Conservation (phyloP, 2,329 filamentous ascomycete species). For the Diaporthe batatas region DNA sequence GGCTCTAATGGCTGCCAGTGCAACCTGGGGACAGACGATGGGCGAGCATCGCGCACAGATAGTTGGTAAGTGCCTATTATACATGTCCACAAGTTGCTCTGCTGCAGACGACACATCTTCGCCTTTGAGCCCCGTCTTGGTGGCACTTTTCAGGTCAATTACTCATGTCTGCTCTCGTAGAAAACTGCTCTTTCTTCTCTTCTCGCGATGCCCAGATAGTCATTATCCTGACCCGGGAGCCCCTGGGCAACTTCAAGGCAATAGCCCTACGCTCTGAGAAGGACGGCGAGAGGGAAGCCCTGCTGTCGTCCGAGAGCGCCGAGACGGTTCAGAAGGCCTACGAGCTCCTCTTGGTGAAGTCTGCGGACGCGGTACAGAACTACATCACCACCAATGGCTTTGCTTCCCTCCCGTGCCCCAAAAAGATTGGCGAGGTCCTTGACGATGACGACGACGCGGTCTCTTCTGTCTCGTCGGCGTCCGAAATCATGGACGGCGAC, state of each 20-base stretch:
- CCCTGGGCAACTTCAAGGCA: conserved; percentile 46
- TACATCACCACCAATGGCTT: conserved; percentile 53
- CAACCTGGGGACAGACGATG: conserved; percentile 25
- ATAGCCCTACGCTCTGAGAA: conserved; percentile 45
- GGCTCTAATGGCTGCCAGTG: conserved; percentile 19
- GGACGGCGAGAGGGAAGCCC: conserved; percentile 48
- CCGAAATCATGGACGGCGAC: conserved; percentile 27
- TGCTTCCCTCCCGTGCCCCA: conserved; percentile 41
- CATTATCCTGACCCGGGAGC: conserved; percentile 48
- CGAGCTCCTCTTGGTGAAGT: conserved; percentile 54
- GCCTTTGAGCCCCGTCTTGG: background rate
- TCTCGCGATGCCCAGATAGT: conserved; percentile 40
- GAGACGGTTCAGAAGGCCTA: conserved; percentile 51
- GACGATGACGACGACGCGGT: conserved; percentile 40
- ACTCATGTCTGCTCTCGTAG: conserved; percentile 39
- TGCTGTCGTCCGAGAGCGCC: conserved; percentile 50
- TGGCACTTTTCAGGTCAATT: conserved; percentile 6
- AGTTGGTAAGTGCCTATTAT: conserved; percentile 30
- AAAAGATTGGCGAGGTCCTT: conserved; percentile 31
- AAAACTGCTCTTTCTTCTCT: conserved; percentile 49
- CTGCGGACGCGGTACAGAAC: conserved; percentile 54
- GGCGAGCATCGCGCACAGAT: conserved; percentile 36
- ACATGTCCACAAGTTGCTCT: background rate
- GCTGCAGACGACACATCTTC: background rate
- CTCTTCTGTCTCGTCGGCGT: conserved; percentile 30